A percentile compares a stretch with the other conserved stretches of the same genome.
These are phyloP conservation scores for Microsporum ferrugineum DNA, from an alignment of 2,329 filamentous ascomycete genomes.

Conservation along the genomic window DNA sequence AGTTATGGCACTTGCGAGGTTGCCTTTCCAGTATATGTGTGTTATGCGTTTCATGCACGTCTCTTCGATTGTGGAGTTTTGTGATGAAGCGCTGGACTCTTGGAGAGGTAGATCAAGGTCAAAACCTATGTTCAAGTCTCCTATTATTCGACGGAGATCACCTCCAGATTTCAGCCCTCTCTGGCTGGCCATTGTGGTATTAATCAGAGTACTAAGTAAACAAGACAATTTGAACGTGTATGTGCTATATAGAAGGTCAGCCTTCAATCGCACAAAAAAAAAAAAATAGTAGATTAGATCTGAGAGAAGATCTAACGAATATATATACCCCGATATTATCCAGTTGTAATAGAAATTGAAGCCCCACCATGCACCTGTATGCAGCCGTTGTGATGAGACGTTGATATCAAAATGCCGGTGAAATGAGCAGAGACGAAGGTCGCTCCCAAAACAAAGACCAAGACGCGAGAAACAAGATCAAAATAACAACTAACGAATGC, in stretches of 20 bases:
- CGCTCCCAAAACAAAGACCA: not conserved
- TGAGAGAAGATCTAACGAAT: not conserved
- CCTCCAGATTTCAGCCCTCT: constrained; percentile 13
- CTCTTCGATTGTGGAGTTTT: constrained; percentile 16
- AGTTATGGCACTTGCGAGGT: constrained; percentile 18
- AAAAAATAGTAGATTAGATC: not conserved
- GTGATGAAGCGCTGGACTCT: constrained; percentile 12
- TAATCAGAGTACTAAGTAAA: not conserved
- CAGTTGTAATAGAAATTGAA: not conserved
- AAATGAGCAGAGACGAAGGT: not conserved
- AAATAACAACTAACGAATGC: not conserved
- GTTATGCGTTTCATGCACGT: constrained; percentile 22
- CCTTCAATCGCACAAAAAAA: not conserved
- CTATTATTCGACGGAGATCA: constrained; percentile 21
- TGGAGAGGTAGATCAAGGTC: constrained; percentile 20
- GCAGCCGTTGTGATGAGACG: not conserved
- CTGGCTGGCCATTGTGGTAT: not conserved
- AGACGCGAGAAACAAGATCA: not conserved
- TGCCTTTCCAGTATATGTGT: constrained; percentile 22
- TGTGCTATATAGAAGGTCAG: not conserved
- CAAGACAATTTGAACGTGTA: not conserved
- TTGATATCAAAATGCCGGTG: not conserved
- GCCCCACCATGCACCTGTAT: not conserved
- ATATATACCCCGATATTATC: not conserved
- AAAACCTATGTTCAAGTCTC: constrained; percentile 26